Evolutionary conservation across 805 yeast species (phyloP).

Genomic region (Wickerhamomyces tratensis): DNA sequence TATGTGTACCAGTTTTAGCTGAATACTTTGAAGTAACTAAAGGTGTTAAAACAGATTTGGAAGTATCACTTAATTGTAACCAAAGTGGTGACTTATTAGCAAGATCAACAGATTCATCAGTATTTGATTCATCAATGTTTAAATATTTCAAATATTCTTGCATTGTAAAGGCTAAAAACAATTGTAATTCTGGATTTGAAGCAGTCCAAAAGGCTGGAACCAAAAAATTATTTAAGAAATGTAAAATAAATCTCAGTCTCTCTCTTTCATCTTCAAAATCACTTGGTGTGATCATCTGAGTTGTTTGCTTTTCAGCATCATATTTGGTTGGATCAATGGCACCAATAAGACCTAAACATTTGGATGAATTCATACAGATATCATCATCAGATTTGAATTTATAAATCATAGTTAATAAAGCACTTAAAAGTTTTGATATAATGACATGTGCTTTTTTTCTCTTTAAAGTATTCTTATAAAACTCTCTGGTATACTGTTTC

Average conservation of each 20-base stretch:
- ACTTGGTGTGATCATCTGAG: conserved; percentile 39
- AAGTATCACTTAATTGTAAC: conserved; percentile 52
- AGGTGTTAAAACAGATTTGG: conserved; percentile 70
- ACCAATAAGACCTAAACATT: conserved; percentile 69
- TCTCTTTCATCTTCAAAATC: conserved; percentile 59
- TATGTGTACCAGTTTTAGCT: conserved; percentile 36
- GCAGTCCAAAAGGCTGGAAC: conserved; percentile 87
- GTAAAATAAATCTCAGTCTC: conserved; percentile 50
- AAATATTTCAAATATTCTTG: conserved; percentile 64
- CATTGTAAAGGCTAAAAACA: conserved; percentile 78
- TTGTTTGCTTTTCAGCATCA: conserved; percentile 28
- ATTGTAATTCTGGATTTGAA: conserved; percentile 75
- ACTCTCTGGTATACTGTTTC: conserved; percentile 36
- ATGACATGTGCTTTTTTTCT: conserved; percentile 1
- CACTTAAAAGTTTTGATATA: conserved; percentile 37
- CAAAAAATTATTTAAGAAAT: conserved; percentile 58
- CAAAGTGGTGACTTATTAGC: conserved; percentile 28
- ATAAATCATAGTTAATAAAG: conserved; percentile 46
- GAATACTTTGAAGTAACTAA: conserved; percentile 62
- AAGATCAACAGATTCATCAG: conserved; percentile 5
- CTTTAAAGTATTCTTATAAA: conserved; percentile 25
- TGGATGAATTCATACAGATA: conserved; percentile 53
- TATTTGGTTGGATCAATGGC: conserved; percentile 58
- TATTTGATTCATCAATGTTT: conserved; percentile 13
- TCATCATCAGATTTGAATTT: conserved; percentile 40